phyloP scores from a whole-genome alignment of 352 stramenopile species.

The Pythium pyrilobum region DNA sequence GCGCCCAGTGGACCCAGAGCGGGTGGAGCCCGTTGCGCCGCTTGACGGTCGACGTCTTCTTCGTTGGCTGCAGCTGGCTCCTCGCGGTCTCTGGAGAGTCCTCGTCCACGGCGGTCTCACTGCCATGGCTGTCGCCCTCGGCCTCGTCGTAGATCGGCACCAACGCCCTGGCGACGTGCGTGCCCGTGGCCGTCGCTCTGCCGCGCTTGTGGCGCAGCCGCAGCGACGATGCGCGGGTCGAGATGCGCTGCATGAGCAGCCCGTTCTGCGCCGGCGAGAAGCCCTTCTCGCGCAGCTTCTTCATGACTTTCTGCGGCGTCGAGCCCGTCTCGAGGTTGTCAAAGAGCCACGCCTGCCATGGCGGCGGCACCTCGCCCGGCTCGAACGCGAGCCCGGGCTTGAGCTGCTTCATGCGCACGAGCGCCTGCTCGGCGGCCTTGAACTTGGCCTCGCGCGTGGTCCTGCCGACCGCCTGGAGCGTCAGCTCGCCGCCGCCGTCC shows the following conservation, averaged over 20 bases:
- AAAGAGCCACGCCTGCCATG: constrained; percentile 60
- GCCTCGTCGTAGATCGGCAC: constrained; percentile 35
- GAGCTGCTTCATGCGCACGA: constrained; percentile 51
- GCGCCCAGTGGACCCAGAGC: constrained; percentile 60
- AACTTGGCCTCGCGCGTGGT: constrained; percentile 73
- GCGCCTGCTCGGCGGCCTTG: constrained; percentile 46
- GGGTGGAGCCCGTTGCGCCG: constrained; percentile 35
- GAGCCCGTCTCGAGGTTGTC: constrained; percentile 51
- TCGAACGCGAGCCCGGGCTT: constrained; percentile 57
- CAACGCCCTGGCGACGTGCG: not conserved
- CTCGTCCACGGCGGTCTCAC: not conserved
- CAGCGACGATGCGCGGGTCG: constrained; percentile 40
- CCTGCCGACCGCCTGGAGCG: constrained; percentile 37
- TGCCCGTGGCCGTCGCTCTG: constrained; percentile 15
- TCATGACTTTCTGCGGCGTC: constrained; percentile 44
- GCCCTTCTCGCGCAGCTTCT: constrained; percentile 47
- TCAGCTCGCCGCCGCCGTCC: constrained; percentile 23
- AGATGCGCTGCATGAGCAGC: constrained; percentile 64
- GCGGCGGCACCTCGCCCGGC: constrained; percentile 34
- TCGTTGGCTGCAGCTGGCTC: not conserved
- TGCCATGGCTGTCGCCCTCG: not conserved
- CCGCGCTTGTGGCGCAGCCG: constrained; percentile 39
- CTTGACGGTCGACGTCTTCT: not conserved
- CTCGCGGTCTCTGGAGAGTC: not conserved
- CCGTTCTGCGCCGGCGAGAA: constrained; percentile 49